These are phyloP conservation scores for Pleoardoris graminearum DNA, from an alignment of 2,329 filamentous ascomycete genomes.

Conservation along the genomic window DNA sequence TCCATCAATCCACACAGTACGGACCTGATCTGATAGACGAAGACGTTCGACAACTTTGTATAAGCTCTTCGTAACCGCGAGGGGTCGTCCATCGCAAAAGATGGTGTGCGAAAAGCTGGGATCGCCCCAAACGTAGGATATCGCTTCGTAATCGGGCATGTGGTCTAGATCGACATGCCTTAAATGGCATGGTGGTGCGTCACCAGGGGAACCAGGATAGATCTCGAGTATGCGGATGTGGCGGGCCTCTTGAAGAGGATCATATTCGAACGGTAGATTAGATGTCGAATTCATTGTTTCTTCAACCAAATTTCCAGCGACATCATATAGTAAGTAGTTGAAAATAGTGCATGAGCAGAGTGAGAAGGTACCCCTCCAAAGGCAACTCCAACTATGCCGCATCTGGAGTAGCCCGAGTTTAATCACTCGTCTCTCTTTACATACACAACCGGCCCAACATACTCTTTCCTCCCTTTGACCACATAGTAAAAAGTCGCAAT, in stretches of 20 bases:
- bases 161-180: not conserved
- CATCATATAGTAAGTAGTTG: no score
- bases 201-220: not conserved
- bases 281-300: not conserved
- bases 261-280: not conserved
- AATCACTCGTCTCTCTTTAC: not conserved
- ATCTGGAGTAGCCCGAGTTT: not conserved
- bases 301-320: no score
- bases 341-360: no score
- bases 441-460: not conserved
- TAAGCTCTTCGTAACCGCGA: conserved; percentile 14
- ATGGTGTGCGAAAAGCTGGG: conserved; percentile 8
- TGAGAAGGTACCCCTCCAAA: no score
- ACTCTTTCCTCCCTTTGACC: conserved; percentile 3
- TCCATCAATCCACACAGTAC: not conserved
- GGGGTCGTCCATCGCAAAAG: not conserved
- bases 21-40: not conserved
- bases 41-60: not conserved
- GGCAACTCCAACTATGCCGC: not conserved
- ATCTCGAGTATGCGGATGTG: not conserved
- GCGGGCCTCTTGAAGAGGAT: not conserved
- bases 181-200: not conserved
- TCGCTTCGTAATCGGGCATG: conserved; percentile 11
- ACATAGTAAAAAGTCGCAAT: conserved; percentile 4
- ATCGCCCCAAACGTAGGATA: conserved; percentile 25